Evolutionary conservation across 2,329 filamentous ascomycete genomes (phyloP).

Genomic region (Penicillium nordicum): DNA sequence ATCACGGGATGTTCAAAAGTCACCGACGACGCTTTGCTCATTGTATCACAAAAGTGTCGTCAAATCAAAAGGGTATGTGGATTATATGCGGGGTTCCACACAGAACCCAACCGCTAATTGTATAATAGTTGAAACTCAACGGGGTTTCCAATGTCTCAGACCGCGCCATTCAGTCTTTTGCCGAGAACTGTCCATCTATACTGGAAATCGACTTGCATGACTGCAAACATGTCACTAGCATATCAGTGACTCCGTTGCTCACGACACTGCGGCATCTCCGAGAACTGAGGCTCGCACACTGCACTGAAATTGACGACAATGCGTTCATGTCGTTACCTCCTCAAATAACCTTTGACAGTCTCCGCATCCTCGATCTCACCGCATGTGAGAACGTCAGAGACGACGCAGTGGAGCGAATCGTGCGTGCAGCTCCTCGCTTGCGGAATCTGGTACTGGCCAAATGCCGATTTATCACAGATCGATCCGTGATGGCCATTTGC

Average conservation of each 20-base stretch:
- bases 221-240: constrained; percentile 75
- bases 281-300: constrained; percentile 82
- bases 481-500: constrained; percentile 80
- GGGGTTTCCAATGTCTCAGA: constrained; percentile 84
- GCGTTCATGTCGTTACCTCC: constrained; percentile 76
- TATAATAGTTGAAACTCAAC: constrained; percentile 79
- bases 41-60: constrained; percentile 75
- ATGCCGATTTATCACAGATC: constrained; percentile 87
- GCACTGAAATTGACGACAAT: constrained; percentile 77
- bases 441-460: constrained; percentile 93
- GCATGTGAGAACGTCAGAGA: constrained; percentile 83
- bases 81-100: not conserved
- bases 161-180: constrained; percentile 77
- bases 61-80: constrained; percentile 76
- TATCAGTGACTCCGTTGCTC: constrained; percentile 77
- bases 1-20: constrained; percentile 81
- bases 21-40: constrained; percentile 79
- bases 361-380: constrained; percentile 90
- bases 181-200: constrained; percentile 82
- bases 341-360: constrained; percentile 68
- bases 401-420: constrained; percentile 81
- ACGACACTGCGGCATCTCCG: constrained; percentile 77
- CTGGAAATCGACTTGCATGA: constrained; percentile 94
- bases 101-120: not conserved
- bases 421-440: constrained; percentile 78